A percentile compares a stretch with the other conserved stretches of the same genome.
Conservation (phyloP, 2,329 filamentous ascomycete species). For the Fusarium sp. region DNA sequence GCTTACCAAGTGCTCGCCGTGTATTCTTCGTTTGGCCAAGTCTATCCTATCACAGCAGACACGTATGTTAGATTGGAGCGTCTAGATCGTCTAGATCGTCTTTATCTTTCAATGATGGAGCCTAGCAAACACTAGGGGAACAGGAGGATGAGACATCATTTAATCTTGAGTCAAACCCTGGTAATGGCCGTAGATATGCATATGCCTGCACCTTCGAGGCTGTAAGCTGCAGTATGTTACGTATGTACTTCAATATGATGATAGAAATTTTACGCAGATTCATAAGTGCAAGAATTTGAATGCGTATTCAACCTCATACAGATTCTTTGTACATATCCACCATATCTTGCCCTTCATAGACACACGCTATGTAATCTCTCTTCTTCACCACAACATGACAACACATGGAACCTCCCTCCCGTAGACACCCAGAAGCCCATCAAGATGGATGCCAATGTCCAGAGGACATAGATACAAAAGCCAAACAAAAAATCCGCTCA, state of each 20-base stretch:
- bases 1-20: not conserved
- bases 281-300: slow-evolving; percentile 2
- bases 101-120: not conserved
- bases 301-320: not conserved
- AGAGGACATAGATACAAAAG: slow-evolving; percentile 24
- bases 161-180: not conserved
- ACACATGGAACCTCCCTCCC: not conserved
- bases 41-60: not conserved
- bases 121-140: not conserved
- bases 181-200: not conserved
- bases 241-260: not conserved
- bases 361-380: not conserved
- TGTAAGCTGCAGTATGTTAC: not conserved
- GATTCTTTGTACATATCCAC: slow-evolving; percentile 4
- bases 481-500: slow-evolving; percentile 14
- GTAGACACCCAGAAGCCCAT: slow-evolving; percentile 25
- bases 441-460: slow-evolving; percentile 15
- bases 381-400: not conserved
- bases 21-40: not conserved
- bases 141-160: not conserved
- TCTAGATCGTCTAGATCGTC: too few relatives aligned
- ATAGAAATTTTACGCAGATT: not conserved
- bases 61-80: not conserved
- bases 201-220: not conserved
- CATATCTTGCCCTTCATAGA: not conserved